phyloP scores from a whole-genome alignment of 2,329 filamentous ascomycete genomes.

The Clarireedia paspali region DNA sequence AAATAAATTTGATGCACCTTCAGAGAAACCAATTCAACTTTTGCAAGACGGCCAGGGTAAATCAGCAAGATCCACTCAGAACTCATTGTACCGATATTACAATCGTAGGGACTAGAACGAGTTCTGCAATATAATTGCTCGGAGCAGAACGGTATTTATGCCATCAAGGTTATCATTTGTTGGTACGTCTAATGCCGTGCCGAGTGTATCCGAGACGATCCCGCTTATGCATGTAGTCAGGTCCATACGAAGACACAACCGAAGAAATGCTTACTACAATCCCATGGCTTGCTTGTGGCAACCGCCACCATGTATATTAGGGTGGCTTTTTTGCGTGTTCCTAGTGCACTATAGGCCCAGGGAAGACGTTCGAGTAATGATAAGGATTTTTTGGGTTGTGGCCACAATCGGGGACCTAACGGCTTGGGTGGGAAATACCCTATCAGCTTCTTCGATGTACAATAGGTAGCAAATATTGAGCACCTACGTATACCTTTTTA shows the following conservation, averaged over 20 bases:
- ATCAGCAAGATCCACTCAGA: not conserved
- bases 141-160: not conserved
- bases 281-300: not conserved
- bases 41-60: too few species aligned
- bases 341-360: not conserved
- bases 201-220: not conserved
- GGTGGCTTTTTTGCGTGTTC: not conserved
- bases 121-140: not conserved
- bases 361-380: not conserved
- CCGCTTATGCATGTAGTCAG: not conserved
- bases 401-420: too few species aligned
- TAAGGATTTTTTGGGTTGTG: not conserved
- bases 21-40: too few species aligned
- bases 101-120: too few species aligned
- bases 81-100: too few species aligned
- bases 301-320: constrained; percentile 3
- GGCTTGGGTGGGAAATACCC: too few species aligned
- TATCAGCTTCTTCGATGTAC: too few species aligned
- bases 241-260: not conserved
- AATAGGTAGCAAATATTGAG: too few species aligned
- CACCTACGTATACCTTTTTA: too few species aligned
- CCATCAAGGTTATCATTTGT: not conserved
- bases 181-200: not conserved
- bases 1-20: too few species aligned
- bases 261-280: not conserved